Conservation (phyloP, 2,329 filamentous ascomycete species). For the Parastagonospora nodorum region DNA sequence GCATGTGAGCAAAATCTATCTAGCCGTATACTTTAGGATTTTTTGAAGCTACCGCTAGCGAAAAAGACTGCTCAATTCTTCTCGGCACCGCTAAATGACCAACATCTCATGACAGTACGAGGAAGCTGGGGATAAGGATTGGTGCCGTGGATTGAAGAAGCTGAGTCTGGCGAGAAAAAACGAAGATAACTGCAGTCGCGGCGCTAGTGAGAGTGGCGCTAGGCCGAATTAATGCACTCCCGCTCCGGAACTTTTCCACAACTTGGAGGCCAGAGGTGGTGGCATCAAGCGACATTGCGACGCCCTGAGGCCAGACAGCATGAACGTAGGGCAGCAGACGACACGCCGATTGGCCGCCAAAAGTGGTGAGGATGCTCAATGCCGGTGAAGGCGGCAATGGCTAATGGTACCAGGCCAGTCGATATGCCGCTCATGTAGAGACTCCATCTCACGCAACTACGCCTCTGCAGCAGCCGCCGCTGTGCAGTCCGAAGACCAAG, state of each 20-base stretch:
- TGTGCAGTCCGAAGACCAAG: constrained; percentile 40
- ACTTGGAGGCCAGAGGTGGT: constrained; percentile 13
- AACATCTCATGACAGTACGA: constrained; percentile 65
- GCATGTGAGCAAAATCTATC: constrained; percentile 92
- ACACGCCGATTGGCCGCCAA: constrained; percentile 50
- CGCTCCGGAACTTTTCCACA: constrained; percentile 36
- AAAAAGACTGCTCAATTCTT: constrained; percentile 84
- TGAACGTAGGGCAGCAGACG: constrained; percentile 53
- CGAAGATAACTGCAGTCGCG: constrained; percentile 22
- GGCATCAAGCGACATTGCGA: constrained; percentile 14
- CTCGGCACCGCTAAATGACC: constrained; percentile 94
- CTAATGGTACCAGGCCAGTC: constrained; percentile 46
- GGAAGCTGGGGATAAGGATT: constrained; percentile 93
- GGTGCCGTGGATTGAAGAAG: constrained; percentile 61
- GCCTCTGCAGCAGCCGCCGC: constrained; percentile 44
- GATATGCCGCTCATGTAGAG: constrained; percentile 54
- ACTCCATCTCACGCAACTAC: constrained; percentile 46
- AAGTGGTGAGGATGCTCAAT: constrained; percentile 41
- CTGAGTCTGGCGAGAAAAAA: constrained; percentile 10
- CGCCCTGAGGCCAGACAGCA: constrained; percentile 21
- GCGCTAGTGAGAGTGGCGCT: constrained; percentile 26
- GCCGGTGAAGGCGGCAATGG: constrained; percentile 3
- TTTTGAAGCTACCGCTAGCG: constrained; percentile 92
- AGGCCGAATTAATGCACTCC: constrained; percentile 31
- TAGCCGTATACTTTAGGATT: constrained; percentile 83